phyloP scores from a whole-genome alignment of 2,329 filamentous ascomycete species.

The Cytospora schulzeri region DNA sequence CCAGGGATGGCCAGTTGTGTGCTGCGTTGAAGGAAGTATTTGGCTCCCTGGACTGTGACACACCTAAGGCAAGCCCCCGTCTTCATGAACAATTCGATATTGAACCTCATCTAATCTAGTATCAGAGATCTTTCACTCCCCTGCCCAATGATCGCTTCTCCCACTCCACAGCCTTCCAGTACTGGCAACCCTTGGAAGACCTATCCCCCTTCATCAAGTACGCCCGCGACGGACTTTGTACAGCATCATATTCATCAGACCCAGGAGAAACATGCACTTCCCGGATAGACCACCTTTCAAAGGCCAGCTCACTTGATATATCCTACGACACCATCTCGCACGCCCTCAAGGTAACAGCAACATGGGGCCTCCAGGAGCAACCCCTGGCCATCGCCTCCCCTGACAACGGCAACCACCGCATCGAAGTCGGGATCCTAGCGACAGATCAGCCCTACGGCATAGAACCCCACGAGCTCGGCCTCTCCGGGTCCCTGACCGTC shows the following conservation, averaged over 20 bases:
- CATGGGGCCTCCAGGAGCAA: conserved; percentile 58
- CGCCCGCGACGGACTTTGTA: conserved; percentile 55
- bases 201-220: conserved; percentile 58
- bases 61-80: conserved; percentile 35
- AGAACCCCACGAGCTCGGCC: conserved; percentile 72
- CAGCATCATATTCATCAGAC: conserved; percentile 38
- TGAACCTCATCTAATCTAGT: conserved; percentile 4
- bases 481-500: conserved; percentile 78
- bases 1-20: conserved; percentile 36
- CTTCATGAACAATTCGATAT: conserved; percentile 1
- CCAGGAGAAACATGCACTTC: conserved; percentile 47
- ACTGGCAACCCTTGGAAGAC: conserved; percentile 65
- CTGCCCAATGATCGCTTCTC: conserved; percentile 59
- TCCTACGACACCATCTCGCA: conserved; percentile 73
- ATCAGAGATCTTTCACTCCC: conserved; percentile 62
- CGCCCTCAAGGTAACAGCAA: conserved; percentile 63
- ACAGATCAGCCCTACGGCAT: conserved; percentile 60
- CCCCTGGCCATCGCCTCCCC: conserved; percentile 45
- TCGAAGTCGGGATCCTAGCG: conserved; percentile 81
- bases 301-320: conserved; percentile 71
- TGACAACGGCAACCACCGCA: conserved; percentile 47
- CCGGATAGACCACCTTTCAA: conserved; percentile 45
- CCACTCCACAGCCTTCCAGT: conserved; percentile 67
- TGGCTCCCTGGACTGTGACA: conserved; percentile 40
- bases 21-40: conserved; percentile 36